Conservation (phyloP, 1,284 basidiomycete genomes). For the Quambalaria eucalypti region DNA sequence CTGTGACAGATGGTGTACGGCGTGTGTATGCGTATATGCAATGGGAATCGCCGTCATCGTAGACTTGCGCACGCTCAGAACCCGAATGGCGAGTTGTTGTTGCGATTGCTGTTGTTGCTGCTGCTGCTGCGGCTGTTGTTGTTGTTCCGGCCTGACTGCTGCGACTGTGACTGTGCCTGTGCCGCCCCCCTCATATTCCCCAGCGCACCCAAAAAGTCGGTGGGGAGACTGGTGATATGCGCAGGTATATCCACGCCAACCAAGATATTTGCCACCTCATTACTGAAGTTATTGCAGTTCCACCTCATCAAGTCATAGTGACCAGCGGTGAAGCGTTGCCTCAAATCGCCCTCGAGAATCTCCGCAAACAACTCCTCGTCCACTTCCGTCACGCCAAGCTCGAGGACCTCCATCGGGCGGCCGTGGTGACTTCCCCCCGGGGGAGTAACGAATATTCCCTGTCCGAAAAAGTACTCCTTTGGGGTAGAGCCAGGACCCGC, state of each 20-base stretch:
- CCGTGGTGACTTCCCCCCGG: constrained; percentile 54
- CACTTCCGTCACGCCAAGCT: constrained; percentile 71
- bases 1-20: constrained; percentile 55
- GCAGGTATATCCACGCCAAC: constrained; percentile 38
- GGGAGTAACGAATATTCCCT: constrained; percentile 62
- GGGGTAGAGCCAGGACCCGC: too few species aligned
- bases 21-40: too few species aligned
- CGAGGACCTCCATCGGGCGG: constrained; percentile 62
- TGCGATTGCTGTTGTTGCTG: not conserved
- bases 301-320: constrained; percentile 68
- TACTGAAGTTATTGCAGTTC: constrained; percentile 59
- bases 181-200: constrained; percentile 2
- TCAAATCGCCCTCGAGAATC: constrained; percentile 61
- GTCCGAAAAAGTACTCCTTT: constrained; percentile 71
- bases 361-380: constrained; percentile 76
- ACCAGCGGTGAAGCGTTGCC: constrained; percentile 65
- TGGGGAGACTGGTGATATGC: constrained; percentile 19
- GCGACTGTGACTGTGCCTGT: not conserved
- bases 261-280: constrained; percentile 53
- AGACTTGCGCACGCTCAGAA: too few species aligned
- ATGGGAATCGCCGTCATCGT: too few species aligned
- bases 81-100: too few species aligned
- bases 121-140: too few species aligned
- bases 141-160: not conserved
- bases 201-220: not conserved